Conservation (phyloP, 2,329 filamentous ascomycete species). For the Talaromyces albobiverticillius region DNA sequence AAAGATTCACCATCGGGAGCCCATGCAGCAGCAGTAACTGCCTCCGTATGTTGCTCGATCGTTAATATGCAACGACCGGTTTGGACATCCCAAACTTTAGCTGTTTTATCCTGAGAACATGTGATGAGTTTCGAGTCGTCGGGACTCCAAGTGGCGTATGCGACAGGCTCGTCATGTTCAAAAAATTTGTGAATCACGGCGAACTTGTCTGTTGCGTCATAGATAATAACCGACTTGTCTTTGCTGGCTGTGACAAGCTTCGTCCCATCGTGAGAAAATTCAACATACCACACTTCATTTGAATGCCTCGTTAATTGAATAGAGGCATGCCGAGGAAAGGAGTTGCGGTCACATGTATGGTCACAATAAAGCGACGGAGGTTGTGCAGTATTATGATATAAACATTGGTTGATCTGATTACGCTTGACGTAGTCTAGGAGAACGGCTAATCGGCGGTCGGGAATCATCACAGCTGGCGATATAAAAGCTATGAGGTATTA, state of each 20-base stretch:
- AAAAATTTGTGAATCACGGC: conserved; percentile 60
- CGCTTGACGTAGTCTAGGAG: conserved; percentile 81
- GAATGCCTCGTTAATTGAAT: conserved; percentile 69
- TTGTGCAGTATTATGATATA: conserved; percentile 79
- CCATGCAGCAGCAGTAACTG: conserved; percentile 90
- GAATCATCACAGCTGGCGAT: conserved; percentile 95
- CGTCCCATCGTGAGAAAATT: conserved; percentile 83
- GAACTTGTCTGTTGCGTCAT: conserved; percentile 68
- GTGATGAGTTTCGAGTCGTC: conserved; percentile 84
- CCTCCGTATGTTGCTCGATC: conserved; percentile 71
- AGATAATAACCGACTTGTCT: conserved; percentile 74
- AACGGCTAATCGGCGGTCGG: conserved; percentile 79
- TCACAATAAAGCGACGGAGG: conserved; percentile 86
- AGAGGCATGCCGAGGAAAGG: conserved; percentile 73
- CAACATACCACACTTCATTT: conserved; percentile 87
- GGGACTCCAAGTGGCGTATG: conserved; percentile 85
- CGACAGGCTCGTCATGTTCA: conserved; percentile 68
- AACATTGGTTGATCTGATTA: conserved; percentile 75
- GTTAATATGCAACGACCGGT: conserved; percentile 62
- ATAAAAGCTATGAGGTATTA: conserved; percentile 64
- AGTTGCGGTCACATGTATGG: conserved; percentile 73
- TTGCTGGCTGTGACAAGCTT: conserved; percentile 79
- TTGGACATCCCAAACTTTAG: conserved; percentile 71
- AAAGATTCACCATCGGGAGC: conserved; percentile 72
- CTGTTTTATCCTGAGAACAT: conserved; percentile 71